Percentiles rank a stretch among this genome's conserved stretches.
Evolutionary conservation across 139 green algal genomes (phyloP).

Genomic region (Chlorella sp.): DNA sequence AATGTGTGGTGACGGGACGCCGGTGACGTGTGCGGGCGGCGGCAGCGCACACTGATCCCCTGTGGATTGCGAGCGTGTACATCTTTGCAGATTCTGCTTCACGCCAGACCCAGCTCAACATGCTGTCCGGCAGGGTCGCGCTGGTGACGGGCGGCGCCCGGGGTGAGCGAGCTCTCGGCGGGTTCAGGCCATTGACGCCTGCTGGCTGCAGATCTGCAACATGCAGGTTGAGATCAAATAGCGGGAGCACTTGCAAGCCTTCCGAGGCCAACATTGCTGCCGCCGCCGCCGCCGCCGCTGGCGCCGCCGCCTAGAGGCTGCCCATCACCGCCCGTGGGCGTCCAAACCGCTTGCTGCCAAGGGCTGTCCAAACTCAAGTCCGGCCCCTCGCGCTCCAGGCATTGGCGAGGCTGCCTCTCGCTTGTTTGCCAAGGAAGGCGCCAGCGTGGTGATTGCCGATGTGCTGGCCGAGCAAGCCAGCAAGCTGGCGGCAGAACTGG

Average conservation of each 20-base stretch:
- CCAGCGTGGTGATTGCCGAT: background rate
- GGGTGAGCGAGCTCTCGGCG: background rate
- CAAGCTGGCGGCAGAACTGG: background rate
- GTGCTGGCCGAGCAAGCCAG: background rate
- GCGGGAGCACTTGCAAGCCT: too few species aligned
- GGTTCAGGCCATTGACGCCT: background rate
- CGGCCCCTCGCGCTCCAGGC: background rate
- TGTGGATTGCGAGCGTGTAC: too few species aligned
- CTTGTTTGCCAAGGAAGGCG: constrained; percentile 9
- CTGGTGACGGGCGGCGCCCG: background rate
- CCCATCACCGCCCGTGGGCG: background rate
- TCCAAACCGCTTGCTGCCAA: background rate
- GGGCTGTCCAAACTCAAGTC: too few species aligned
- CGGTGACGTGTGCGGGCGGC: too few species aligned
- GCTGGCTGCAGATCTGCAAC: background rate
- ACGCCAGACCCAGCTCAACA: too few species aligned
- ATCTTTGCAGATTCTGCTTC: too few species aligned
- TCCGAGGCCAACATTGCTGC: background rate
- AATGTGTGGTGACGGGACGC: too few species aligned
- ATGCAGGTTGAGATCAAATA: background rate
- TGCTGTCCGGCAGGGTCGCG: background rate
- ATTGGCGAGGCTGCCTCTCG: constrained; percentile 9
- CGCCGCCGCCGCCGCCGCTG: background rate
- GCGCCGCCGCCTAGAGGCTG: background rate
- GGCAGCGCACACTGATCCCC: too few species aligned